Conservation (phyloP, 306 rosid genomes). For the Acacia acuminata region DNA sequence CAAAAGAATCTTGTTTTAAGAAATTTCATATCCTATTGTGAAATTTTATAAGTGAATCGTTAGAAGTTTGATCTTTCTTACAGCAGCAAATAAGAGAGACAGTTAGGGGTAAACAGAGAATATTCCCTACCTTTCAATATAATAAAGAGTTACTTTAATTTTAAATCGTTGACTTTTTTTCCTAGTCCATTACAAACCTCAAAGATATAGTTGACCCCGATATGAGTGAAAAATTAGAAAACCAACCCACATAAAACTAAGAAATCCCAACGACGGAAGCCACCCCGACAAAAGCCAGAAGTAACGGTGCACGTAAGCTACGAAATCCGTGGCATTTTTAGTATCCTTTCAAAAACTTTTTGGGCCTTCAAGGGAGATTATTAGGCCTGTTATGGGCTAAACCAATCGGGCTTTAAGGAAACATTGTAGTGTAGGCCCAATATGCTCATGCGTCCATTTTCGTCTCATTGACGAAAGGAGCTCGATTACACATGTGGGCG, state of each 20-base stretch:
- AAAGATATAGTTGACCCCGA: no score
- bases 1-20: neutral
- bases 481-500: neutral
- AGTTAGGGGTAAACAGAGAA: no score
- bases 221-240: no score
- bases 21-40: neutral
- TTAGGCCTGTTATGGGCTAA: neutral
- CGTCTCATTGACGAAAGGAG: neutral
- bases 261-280: neutral
- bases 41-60: neutral
- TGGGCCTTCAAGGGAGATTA: neutral
- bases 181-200: neutral
- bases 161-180: no score
- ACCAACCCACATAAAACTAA: neutral
- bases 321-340: neutral
- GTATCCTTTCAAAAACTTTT: neutral
- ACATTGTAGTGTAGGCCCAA: no score
- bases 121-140: neutral
- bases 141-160: neutral
- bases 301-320: no score
- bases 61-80: neutral
- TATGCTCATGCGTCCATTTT: no score
- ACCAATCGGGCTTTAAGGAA: neutral
- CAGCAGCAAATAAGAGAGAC: neutral
- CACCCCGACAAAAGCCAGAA: no score